Percentiles rank a stretch among this genome's conserved stretches.
These are phyloP conservation scores for Gracilaria gracilis DNA, from an alignment of 23 red algal species.

Conservation along the genomic window DNA sequence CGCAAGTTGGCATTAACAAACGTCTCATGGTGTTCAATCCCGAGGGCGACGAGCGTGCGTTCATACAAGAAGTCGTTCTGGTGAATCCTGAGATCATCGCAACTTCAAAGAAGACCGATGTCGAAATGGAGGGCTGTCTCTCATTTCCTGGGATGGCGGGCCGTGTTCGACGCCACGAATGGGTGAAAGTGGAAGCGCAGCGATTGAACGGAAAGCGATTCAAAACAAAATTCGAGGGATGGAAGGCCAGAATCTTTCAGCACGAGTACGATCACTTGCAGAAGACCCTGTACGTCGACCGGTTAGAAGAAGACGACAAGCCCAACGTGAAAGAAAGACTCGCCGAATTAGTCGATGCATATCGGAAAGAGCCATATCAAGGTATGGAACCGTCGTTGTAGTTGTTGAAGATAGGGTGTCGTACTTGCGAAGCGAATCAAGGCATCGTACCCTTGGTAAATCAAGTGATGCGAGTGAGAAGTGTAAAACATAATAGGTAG, in stretches of 20 bases:
- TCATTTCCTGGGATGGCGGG: conserved; percentile 93
- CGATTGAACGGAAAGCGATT: conserved; percentile 89
- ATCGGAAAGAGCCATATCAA: conserved; percentile 32
- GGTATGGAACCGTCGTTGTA: conserved; percentile 36
- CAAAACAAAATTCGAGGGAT: conserved; percentile 83
- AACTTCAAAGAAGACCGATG: conserved; percentile 65
- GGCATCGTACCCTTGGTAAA: neutral
- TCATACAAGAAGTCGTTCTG: conserved; percentile 87
- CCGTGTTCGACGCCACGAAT: conserved; percentile 71
- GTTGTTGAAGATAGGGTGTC: neutral
- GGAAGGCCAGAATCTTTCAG: conserved; percentile 94
- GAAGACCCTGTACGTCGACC: conserved; percentile 86
- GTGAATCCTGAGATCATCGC: conserved; percentile 91
- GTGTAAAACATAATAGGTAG: neutral
- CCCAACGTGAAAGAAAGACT: conserved; percentile 52
- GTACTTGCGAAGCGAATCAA: neutral
- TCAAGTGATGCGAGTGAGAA: neutral
- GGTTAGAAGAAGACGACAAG: conserved; percentile 82
- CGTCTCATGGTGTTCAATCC: conserved; percentile 98
- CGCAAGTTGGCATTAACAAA: conserved; percentile 94
- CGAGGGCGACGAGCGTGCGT: conserved; percentile 67
- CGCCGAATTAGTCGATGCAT: conserved; percentile 45
- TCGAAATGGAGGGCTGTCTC: conserved; percentile 89
- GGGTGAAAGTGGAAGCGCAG: conserved; percentile 93
- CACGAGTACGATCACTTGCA: conserved; percentile 99